Base-by-base conservation (phyloP, 2,329 filamentous ascomycete species). In the Pseudogymnoascus sp. region DNA sequence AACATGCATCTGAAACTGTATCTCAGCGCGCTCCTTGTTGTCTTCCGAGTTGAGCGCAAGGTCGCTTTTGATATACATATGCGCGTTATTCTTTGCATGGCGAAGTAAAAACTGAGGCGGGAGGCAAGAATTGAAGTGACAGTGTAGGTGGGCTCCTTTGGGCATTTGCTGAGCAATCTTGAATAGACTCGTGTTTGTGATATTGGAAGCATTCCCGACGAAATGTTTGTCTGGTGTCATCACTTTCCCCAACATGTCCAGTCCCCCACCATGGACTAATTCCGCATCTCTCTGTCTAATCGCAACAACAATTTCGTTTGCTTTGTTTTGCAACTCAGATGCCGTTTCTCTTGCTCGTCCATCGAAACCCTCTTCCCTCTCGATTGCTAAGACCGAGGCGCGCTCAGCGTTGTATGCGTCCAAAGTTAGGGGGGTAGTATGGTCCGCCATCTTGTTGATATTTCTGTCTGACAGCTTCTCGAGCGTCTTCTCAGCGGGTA, bases 121-220 rank as follows among this genome's bases (percentile, higher is more conserved):
- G 4, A 91, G 76, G 64, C 88, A 89, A n/a, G 88, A 82, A 71
- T 91, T 92, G 78, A 90, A 91, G 72, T 92, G 89, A 23, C 91
- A 82, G 72, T 92, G 89, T 23, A 91, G 77, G 70, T 91, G 86
- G 0, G 82, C 82, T 2, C 88, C 89, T 73, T 92, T 92, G 43
- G 89, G 89, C 78, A 89, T 82, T 63, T 73, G 70, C 33, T 76
- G 76, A 5, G 85, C 82, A 25, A 88, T 79, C 28, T 77, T 67
- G 67, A 86, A 84, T 12, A 91, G 70, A 45, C 76, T 73, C 7
- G 88, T 89, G 55, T 78, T 61, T 38, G 80, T 73, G 67, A 88
- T 83, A 41, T 83, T 72, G 61, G 79, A 72, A 49, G 77, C 71
- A 67, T 86, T 86, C 60, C 80, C 78, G 23, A 87, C 74, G 69